Conservation (phyloP, 139 green algal species). For the Volvox africanus region DNA sequence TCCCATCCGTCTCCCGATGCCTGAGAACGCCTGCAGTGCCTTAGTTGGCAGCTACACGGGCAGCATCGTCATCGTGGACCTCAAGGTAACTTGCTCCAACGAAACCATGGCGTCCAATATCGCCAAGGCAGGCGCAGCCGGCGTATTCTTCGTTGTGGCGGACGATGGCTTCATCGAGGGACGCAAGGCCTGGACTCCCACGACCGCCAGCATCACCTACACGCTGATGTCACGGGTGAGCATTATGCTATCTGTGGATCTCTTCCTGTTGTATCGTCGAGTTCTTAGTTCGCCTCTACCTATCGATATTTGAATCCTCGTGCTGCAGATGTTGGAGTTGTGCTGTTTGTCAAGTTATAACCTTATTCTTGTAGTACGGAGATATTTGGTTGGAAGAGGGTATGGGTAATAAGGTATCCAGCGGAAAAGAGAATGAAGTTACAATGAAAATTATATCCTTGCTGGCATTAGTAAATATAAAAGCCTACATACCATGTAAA, state of each 20-base stretch:
- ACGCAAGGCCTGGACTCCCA: not conserved
- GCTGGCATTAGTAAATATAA: no score
- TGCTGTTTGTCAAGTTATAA: no score
- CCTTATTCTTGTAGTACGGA: no score
- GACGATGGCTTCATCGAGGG: not conserved
- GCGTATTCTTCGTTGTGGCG: not conserved
- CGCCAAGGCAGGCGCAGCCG: not conserved
- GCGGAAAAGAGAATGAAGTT: no score
- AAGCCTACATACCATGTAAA: no score
- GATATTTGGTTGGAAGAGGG: no score
- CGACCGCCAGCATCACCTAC: not conserved
- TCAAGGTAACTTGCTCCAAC: conserved; percentile 18
- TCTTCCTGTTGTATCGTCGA: no score
- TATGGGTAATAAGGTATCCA: no score
- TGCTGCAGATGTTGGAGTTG: no score
- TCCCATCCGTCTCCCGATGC: not conserved
- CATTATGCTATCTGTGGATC: not conserved
- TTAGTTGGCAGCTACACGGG: not conserved
- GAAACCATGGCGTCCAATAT: not conserved
- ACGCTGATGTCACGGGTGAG: not conserved
- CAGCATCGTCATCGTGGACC: conserved; percentile 1
- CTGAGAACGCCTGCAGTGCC: not conserved
- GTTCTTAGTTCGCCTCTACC: no score
- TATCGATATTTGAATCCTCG: no score
- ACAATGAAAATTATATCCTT: no score